phyloP scores from a whole-genome alignment of 208 protist genomes.

The Wallacemonas sp. region DNA sequence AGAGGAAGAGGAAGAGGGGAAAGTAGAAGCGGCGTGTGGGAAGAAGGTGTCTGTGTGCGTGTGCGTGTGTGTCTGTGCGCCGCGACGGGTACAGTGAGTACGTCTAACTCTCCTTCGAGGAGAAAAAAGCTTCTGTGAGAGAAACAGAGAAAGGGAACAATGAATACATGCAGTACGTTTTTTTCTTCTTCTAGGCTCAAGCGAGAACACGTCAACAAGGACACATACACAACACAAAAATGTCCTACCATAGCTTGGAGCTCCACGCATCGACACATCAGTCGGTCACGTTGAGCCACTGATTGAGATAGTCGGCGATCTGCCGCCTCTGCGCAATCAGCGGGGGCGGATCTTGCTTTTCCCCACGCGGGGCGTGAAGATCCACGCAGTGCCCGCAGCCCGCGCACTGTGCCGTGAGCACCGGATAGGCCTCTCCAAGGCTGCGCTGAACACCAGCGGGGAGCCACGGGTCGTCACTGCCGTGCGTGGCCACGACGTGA shows the following conservation, averaged over 20 bases:
- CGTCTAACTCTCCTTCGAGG: too few relatives aligned
- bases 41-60: too few relatives aligned
- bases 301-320: conserved; percentile 22
- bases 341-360: conserved; percentile 13
- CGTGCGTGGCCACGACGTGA: conserved; percentile 43
- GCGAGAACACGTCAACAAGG: too few relatives aligned
- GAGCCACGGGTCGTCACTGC: conserved; percentile 44
- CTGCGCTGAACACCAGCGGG: conserved; percentile 27
- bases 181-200: too few relatives aligned
- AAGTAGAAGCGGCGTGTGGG: too few relatives aligned
- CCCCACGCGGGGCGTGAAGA: conserved; percentile 6
- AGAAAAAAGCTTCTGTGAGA: too few relatives aligned
- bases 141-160: too few relatives aligned
- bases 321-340: conserved; percentile 21
- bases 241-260: too few relatives aligned
- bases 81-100: too few relatives aligned
- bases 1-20: conserved; percentile 6
- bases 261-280: neutral
- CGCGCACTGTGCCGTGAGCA: conserved; percentile 35
- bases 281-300: conserved; percentile 28
- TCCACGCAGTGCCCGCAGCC: conserved; percentile 57
- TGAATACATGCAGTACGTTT: too few relatives aligned
- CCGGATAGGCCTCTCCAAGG: conserved; percentile 28
- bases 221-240: too few relatives aligned
- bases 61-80: too few relatives aligned